Evolutionary conservation across 2,329 filamentous ascomycete species (phyloP), one percentile per base, ranked within the genome.

Genomic region (Pseudocercospora macadamiae): DNA sequence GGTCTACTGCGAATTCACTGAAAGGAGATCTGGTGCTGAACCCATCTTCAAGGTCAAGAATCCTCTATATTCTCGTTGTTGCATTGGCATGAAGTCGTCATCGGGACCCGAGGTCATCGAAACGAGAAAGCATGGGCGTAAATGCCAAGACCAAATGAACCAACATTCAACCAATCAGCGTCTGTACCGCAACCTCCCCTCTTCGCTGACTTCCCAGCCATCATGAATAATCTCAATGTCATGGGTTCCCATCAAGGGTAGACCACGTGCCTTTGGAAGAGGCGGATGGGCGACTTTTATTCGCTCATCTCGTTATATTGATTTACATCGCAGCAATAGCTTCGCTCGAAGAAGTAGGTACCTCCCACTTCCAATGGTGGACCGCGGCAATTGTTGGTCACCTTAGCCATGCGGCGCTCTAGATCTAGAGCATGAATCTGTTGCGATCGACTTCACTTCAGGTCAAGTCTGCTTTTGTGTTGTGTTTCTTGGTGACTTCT

Each of bases 401-500:
- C 19, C 42, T 19, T 42, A 12, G 56, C 48, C 30, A 54, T 37
- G 52, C 32, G 39, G 32, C 42, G 34, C 14, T 36, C 32, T 44
- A 59, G 56, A 51, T 42, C 37, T 42, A 32, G 45, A 42, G 32
- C 19, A 51, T 51, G 54, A 56, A 54, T 56, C 55, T 51, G 37
- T 47, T 44, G 57, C 59, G 58, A 51, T 34, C 48, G 14, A 32
- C 39, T 37, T 42, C 47, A 28, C 16, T 48, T 12, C 26, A 26
- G 18, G 32, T 49, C 51, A 57, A 32, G 28, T 32, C 34, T 28
- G 55, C 52, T 10, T 51, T 51, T 16, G 42, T 52, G 4, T 26
- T 64, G 4, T 58, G 52, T 36, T 64, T 61, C 28, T 37, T 64
- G 28, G 30, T 54, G 19, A 57, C 37, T 44, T 42, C 49, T 14